Conservation (phyloP, 352 stramenopile species). For the Phytophthora chlamydospora region DNA sequence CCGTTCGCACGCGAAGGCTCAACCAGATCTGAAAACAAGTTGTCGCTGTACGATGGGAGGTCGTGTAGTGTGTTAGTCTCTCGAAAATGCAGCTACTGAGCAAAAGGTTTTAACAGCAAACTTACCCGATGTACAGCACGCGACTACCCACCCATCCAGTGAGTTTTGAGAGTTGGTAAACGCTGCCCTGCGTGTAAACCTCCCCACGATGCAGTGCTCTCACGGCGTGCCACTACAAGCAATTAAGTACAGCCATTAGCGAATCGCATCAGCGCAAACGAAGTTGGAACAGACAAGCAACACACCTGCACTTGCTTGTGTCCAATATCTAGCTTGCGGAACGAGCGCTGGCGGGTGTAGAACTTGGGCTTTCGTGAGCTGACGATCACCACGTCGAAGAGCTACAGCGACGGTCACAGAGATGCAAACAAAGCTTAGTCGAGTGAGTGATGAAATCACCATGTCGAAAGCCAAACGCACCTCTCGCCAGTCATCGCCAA, state of each 20-base stretch:
- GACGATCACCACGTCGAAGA: constrained; percentile 91
- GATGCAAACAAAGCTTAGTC: background rate
- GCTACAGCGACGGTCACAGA: constrained; percentile 32
- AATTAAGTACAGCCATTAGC: background rate
- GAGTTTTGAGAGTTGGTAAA: constrained; percentile 62
- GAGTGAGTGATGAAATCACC: background rate
- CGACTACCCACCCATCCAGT: constrained; percentile 76
- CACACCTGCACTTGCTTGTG: constrained; percentile 68
- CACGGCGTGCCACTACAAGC: constrained; percentile 69
- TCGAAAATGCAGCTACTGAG: no score
- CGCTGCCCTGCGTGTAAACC: constrained; percentile 86
- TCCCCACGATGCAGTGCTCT: constrained; percentile 57
- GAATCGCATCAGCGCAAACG: background rate
- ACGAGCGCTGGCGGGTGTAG: constrained; percentile 86
- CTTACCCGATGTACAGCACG: constrained; percentile 93
- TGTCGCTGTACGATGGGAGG: constrained; percentile 60
- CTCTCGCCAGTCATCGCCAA: constrained; percentile 91
- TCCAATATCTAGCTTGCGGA: constrained; percentile 72
- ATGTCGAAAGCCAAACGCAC: constrained; percentile 16
- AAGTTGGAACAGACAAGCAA: background rate
- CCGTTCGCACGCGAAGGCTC: constrained; percentile 93
- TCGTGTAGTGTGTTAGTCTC: background rate
- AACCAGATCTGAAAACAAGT: constrained; percentile 94
- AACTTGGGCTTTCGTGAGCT: constrained; percentile 93
- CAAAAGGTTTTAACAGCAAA: background rate